Evolutionary conservation across 495 filamentous ascomycete species (phyloP), one percentile per base, ranked within the genome.

Genomic region (Daldinia childiae): DNA sequence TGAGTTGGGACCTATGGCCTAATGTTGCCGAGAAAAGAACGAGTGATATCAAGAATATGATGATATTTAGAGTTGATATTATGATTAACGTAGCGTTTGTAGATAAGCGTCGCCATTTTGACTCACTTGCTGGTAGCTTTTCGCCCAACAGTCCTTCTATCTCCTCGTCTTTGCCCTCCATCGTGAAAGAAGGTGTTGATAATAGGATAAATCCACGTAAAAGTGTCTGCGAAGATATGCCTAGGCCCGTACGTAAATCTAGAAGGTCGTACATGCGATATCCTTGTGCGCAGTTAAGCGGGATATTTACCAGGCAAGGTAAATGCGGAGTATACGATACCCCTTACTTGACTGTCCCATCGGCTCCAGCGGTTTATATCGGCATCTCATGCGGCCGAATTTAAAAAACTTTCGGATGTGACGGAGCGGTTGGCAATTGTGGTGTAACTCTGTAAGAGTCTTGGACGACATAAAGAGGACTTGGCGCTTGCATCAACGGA

Each of bases 21-120:
- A 34, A 34, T 14, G 63, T 58, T 38, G 34, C 58, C 1, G 43
- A 41, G 54, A 72, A 72, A 6, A 72, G 63, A 34, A 27, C 45
- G 6, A 72, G 58, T 26, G 69, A 72, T 59, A 58, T 59, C 34
- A 26, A 29, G 36, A 72, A 72, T 21, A 67, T 12, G 29, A 59
- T 38, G 41, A 63, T 41, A 15, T 72, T 72, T n/a, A 58, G 36
- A 21, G 38, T 11, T 15, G 69, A n/a, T n/a, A n/a, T 67, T 58
- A 67, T 52, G 6, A 58, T 6, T 54, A 72, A 3, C 4, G 39
- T 19, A 11, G 45, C 3, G 15, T 8, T 54, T 58, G 52, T 21
- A 9, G 34, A 55, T 36, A 34, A 45, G 11, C 24, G 51, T 12
- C 15, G 12, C 36, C 50, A 52, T 11, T n/a, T 63, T 9, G 24